Conservation (phyloP, 225 moss, liverwort and hornwort genomes). For the Bryum argenteum region DNA sequence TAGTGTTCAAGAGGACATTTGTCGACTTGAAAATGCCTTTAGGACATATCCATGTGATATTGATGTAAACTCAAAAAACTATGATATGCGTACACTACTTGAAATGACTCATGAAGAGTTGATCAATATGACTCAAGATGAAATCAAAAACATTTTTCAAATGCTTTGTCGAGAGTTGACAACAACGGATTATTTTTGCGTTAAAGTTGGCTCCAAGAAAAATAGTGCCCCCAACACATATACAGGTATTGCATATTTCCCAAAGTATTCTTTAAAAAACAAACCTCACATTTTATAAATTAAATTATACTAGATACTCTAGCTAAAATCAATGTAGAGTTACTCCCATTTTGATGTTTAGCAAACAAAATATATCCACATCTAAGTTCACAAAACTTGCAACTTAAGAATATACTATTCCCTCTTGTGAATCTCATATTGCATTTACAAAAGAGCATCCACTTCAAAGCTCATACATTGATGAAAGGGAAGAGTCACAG, state of each 20-base stretch:
- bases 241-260: constrained; percentile 2
- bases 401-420: too few species aligned
- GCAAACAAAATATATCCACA: too few species aligned
- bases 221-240: constrained; percentile 4
- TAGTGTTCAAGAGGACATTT: constrained; percentile 32
- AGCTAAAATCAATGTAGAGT: too few species aligned
- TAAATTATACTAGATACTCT: too few species aligned
- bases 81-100: constrained; percentile 38
- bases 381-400: too few species aligned
- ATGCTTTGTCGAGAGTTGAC: constrained; percentile 49
- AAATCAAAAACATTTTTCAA: constrained; percentile 50
- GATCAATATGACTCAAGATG: constrained; percentile 46
- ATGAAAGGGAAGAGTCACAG: too few species aligned
- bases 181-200: constrained; percentile 48
- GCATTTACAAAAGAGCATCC: too few species aligned
- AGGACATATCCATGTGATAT: constrained; percentile 30
- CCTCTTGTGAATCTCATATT: too few species aligned
- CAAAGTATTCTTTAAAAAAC: too few species aligned
- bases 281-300: too few species aligned
- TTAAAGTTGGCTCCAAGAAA: constrained; percentile 45
- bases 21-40: constrained; percentile 35
- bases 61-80: constrained; percentile 21
- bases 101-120: constrained; percentile 56
- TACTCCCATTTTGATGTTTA: too few species aligned
- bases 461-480: too few species aligned